These are phyloP conservation scores for Eucalyptus guilfoylei DNA, from an alignment of 345 rosid genomes.

Conservation along the genomic window DNA sequence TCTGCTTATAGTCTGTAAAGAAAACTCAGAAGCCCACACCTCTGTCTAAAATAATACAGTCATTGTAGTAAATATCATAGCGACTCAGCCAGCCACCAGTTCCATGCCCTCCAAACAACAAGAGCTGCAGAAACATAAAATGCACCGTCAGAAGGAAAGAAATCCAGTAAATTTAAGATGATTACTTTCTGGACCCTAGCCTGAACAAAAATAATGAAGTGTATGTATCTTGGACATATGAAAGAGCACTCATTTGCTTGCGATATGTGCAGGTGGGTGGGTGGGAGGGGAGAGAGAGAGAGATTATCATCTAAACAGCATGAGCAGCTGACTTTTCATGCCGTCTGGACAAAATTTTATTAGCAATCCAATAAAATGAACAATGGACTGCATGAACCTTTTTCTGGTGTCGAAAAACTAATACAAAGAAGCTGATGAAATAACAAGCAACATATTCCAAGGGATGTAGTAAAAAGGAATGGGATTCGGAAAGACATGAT, in stretches of 20 bases:
- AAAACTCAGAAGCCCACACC: slow-evolving; percentile 29
- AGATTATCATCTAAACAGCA: neutral
- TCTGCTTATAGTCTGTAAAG: neutral
- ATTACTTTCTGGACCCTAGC: neutral
- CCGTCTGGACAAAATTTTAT: neutral
- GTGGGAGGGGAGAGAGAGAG: neutral
- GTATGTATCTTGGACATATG: neutral
- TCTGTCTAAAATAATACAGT: slow-evolving; percentile 78
- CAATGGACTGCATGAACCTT: neutral
- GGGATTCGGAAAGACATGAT: slow-evolving; percentile 7
- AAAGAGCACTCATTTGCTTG: neutral
- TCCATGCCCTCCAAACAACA: slow-evolving; percentile 96
- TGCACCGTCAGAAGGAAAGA: neutral
- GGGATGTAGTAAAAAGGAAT: neutral
- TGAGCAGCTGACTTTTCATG: neutral
- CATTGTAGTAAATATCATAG: slow-evolving; percentile 88
- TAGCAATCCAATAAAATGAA: neutral
- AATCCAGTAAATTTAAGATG: neutral
- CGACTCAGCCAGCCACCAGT: slow-evolving; percentile 99
- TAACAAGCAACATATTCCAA: neutral
- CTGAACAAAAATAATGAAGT: neutral
- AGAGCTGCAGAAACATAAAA: slow-evolving; percentile 40
- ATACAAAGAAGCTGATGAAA: neutral
- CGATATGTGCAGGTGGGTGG: neutral
- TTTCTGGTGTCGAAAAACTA: neutral